These are phyloP conservation scores for Fragaria nilgerrensis DNA, from an alignment of 306 rosid genomes.

Conservation along the genomic window DNA sequence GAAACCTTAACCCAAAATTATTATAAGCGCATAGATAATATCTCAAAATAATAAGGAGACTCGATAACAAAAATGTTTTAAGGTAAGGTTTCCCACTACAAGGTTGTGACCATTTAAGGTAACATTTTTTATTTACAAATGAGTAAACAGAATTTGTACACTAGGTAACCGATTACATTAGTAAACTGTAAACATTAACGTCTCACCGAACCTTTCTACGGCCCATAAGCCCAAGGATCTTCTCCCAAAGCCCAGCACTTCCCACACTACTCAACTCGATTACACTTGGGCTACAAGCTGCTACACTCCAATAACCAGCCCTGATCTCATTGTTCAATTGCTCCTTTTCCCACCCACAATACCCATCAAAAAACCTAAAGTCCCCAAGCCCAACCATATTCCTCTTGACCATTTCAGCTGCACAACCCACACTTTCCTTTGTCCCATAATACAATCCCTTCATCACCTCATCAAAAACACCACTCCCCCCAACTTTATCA, in stretches of 20 bases:
- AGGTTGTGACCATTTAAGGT: not conserved
- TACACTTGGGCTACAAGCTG: slow-evolving; percentile 80
- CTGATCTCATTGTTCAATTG: slow-evolving; percentile 64
- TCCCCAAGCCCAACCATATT: slow-evolving; percentile 52
- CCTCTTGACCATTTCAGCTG: slow-evolving; percentile 81
- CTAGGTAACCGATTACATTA: not conserved
- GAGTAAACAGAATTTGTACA: not conserved
- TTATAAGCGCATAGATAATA: too few species aligned
- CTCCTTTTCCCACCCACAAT: slow-evolving; percentile 83
- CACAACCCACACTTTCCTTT: slow-evolving; percentile 80
- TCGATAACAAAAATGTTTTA: too few species aligned
- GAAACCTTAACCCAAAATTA: too few species aligned
- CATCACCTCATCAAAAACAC: slow-evolving; percentile 80
- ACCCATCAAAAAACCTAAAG: slow-evolving; percentile 90
- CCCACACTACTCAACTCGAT: slow-evolving; percentile 48
- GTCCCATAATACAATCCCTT: slow-evolving; percentile 78
- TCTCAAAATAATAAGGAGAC: too few species aligned
- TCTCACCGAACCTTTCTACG: slow-evolving; percentile 59
- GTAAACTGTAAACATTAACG: not conserved
- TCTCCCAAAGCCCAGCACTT: slow-evolving; percentile 69
- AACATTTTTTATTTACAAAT: not conserved
- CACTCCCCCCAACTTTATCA: slow-evolving; percentile 54
- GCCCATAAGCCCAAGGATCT: slow-evolving; percentile 73
- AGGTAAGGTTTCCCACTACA: too few species aligned
- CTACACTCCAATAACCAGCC: slow-evolving; percentile 83